Percentiles rank a stretch among this genome's conserved stretches.
These are phyloP conservation scores for Dryas alaskensis DNA, from an alignment of 306 rosid genomes.

Conservation along the genomic window DNA sequence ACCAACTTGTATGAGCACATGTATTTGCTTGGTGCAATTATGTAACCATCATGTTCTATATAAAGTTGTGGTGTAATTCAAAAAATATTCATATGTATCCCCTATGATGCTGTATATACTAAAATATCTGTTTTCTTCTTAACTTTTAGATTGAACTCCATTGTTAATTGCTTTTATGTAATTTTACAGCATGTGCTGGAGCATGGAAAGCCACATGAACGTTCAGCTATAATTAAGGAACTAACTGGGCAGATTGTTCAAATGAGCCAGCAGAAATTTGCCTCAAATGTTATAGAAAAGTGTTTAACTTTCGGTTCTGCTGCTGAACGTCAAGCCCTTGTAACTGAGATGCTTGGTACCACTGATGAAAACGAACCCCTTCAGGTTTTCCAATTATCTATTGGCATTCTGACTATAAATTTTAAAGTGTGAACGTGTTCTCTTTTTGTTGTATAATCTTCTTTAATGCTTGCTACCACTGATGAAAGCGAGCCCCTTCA, in stretches of 20 bases:
- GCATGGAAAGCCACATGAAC: constrained; percentile 85
- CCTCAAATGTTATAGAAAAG: constrained; percentile 88
- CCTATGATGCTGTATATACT: neutral
- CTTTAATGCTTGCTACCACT: constrained; percentile 17
- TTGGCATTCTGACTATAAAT: constrained; percentile 4
- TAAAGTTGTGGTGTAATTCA: neutral
- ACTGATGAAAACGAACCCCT: constrained; percentile 96
- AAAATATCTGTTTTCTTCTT: neutral
- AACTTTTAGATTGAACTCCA: neutral
- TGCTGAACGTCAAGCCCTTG: constrained; percentile 71
- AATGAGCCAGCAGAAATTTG: constrained; percentile 99
- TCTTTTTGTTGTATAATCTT: neutral
- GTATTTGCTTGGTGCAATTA: neutral
- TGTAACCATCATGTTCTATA: too few species aligned
- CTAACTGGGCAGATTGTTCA: constrained; percentile 81
- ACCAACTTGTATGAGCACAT: neutral
- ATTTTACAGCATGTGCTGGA: constrained; percentile 75
- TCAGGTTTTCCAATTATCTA: constrained; percentile 57
- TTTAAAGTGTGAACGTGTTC: neutral
- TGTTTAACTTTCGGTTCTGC: constrained; percentile 79
- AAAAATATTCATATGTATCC: neutral
- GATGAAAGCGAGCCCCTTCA: constrained; percentile 98
- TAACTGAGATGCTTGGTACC: constrained; percentile 89
- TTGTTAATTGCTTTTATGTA: constrained; percentile 5
- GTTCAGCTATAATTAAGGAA: constrained; percentile 73